Conservation (phyloP, 257 asterid genomes). For the Przewalskia tangutica region DNA sequence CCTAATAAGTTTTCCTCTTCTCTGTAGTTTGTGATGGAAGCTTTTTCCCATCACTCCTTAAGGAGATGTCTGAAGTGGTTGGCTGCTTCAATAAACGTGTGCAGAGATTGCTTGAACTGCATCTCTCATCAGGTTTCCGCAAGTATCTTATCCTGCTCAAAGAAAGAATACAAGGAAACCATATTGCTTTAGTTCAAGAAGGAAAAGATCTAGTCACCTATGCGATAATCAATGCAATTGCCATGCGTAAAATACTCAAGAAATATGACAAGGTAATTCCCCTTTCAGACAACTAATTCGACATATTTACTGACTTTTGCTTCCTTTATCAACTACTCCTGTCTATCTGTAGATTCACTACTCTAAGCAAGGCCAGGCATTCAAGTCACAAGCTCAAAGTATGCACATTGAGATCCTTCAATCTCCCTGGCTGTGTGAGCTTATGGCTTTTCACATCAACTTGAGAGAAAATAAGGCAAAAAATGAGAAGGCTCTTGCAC, state of each 20-base stretch:
- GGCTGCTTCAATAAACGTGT: slow-evolving; percentile 72
- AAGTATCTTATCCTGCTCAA: slow-evolving; percentile 58
- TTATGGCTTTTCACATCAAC: slow-evolving; percentile 82
- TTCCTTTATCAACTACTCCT: not conserved
- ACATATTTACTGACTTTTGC: not conserved
- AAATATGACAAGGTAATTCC: slow-evolving; percentile 70
- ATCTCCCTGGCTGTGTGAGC: slow-evolving; percentile 94
- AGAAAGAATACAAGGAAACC: slow-evolving; percentile 47
- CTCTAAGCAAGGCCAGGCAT: slow-evolving; percentile 92
- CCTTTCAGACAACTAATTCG: not conserved
- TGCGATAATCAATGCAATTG: slow-evolving; percentile 75
- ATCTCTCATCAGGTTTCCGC: slow-evolving; percentile 64
- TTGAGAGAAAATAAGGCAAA: slow-evolving; percentile 29
- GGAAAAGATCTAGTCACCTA: slow-evolving; percentile 72
- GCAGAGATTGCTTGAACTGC: slow-evolving; percentile 56
- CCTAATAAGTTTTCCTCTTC: not conserved
- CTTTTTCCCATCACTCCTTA: slow-evolving; percentile 71
- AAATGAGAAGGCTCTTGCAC: slow-evolving; percentile 24
- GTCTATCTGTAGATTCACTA: slow-evolving; percentile 49
- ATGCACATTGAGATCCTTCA: slow-evolving; percentile 89
- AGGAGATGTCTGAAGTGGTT: slow-evolving; percentile 88
- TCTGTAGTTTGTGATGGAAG: slow-evolving; percentile 86
- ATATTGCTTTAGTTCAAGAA: slow-evolving; percentile 51
- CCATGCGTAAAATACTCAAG: slow-evolving; percentile 92
- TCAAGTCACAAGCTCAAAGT: slow-evolving; percentile 72